Percentiles rank a stretch among this genome's conserved stretches.
These are phyloP conservation scores for Hawksworthiomyces lignivorus DNA, from an alignment of 2,329 filamentous ascomycete species.

Conservation along the genomic window DNA sequence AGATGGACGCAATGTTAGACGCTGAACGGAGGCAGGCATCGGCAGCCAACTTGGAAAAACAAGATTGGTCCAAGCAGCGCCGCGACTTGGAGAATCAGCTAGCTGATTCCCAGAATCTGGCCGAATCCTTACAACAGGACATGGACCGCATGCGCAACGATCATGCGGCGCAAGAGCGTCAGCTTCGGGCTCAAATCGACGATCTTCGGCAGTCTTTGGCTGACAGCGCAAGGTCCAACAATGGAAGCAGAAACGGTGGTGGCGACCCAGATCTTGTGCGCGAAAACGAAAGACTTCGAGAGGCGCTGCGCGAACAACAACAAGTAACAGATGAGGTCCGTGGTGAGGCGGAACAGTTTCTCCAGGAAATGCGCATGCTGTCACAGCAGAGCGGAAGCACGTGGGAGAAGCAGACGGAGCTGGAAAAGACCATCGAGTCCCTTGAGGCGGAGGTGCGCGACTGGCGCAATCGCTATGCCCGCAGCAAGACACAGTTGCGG, in stretches of 20 bases:
- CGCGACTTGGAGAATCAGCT: conserved; percentile 65
- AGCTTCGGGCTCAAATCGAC: conserved; percentile 57
- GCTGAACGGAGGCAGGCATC: conserved; percentile 47
- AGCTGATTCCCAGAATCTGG: conserved; percentile 66
- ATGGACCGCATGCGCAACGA: conserved; percentile 65
- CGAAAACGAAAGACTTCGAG: conserved; percentile 63
- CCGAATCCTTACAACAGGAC: conserved; percentile 70
- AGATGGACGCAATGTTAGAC: conserved; percentile 53
- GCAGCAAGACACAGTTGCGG: conserved; percentile 78
- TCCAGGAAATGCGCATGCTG: conserved; percentile 82
- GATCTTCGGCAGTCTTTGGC: conserved; percentile 33
- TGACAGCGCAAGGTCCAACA: conserved; percentile 17
- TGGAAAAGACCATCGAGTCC: conserved; percentile 65
- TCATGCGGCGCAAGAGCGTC: conserved; percentile 55
- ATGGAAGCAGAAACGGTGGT: conserved; percentile 8
- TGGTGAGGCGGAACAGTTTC: conserved; percentile 71
- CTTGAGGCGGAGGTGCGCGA: conserved; percentile 79
- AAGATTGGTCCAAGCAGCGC: conserved; percentile 62
- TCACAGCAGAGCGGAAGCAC: conserved; percentile 72
- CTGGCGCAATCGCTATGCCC: conserved; percentile 86
- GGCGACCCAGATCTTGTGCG: conserved; percentile 50
- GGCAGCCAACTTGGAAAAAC: conserved; percentile 53
- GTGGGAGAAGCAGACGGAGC: conserved; percentile 72
- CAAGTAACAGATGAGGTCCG: conserved; percentile 81
- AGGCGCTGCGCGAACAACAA: conserved; percentile 64